Base-by-base conservation (phyloP, 768 basidiomycete genomes). In the Lepiota venenata region DNA sequence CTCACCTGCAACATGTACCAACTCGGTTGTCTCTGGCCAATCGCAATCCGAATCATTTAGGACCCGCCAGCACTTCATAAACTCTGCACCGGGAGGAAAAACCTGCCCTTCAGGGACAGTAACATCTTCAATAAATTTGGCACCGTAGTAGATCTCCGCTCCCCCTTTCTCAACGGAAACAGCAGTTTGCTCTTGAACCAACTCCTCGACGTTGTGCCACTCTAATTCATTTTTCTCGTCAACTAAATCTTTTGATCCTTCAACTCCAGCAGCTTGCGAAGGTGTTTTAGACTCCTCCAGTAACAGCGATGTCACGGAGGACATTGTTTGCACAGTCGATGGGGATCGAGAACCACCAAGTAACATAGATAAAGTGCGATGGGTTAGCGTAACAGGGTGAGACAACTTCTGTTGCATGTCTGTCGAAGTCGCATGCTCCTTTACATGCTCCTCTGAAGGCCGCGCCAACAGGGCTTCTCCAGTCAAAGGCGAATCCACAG, bases 81-180 rank as follows among this genome's bases (percentile, higher is more conserved):
- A 94, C 64, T 89, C 88, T 0, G 88, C 89, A 32, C 91, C 91
- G 6, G 89, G 84, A 27, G 89, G 88, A 64, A 93, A 87, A 20
- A 74, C 68, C 60, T 91, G 88, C 0, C 90, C 91, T 60, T 88
- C 85, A 3, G 80, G 73, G 47, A 90, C 84, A 32, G 88, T 91
- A 38, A 84, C 74, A 63, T 92, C 87, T 35, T 74, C 74, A 5
- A 91, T 56, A 56, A 85, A 85, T 4, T 70, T 71, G 3, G 88
- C 87, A 36, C 74, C 74, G 55, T 87, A 63, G 16, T 43, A 48
- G 12, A 55, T n/a, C 45, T 37, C 22, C 27, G 15, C n/a, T 7
- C 27, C 50, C 47, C 18, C 47, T 2, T 35, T 42, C 44, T 25
- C 29, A 6, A 15, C 16, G 5, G 44, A 22, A 21, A 25, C 10